These are phyloP conservation scores for Astrocystis sublimbata DNA, from an alignment of 495 filamentous ascomycete species.

Conservation along the genomic window DNA sequence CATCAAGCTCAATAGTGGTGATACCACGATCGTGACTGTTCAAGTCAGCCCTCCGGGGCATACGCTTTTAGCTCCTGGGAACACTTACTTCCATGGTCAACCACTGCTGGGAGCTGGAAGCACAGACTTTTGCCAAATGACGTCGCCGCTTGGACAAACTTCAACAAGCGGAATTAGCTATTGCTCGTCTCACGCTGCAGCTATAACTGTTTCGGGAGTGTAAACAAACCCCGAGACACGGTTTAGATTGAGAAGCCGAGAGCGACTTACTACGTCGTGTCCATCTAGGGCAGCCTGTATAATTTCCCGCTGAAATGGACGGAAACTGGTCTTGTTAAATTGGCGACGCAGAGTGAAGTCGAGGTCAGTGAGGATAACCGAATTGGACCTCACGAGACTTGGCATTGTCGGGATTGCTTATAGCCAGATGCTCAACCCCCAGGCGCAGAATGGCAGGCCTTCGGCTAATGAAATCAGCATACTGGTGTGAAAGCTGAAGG, in stretches of 20 bases:
- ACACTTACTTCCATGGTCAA: slow-evolving; percentile 75
- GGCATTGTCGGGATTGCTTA: slow-evolving; percentile 36
- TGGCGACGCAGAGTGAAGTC: slow-evolving; percentile 83
- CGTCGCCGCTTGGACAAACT: slow-evolving; percentile 91
- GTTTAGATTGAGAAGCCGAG: background rate
- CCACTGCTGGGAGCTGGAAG: slow-evolving; percentile 88
- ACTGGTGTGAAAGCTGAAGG: too few relatives aligned
- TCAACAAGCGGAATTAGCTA: background rate
- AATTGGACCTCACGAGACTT: slow-evolving; percentile 43
- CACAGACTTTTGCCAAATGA: slow-evolving; percentile 95
- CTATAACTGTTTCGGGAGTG: background rate
- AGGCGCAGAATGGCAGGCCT: too few relatives aligned
- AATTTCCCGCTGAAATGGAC: slow-evolving; percentile 85
- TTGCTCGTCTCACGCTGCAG: background rate
- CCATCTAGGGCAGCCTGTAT: slow-evolving; percentile 77
- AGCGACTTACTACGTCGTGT: slow-evolving; percentile 63
- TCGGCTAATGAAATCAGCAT: too few relatives aligned
- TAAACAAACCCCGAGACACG: background rate
- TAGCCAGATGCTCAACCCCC: too few relatives aligned
- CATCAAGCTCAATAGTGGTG: slow-evolving; percentile 89
- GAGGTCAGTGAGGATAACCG: slow-evolving; percentile 59
- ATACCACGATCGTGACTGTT: slow-evolving; percentile 85
- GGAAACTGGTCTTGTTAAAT: slow-evolving; percentile 68
- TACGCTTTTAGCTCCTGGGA: background rate
- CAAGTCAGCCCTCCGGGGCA: slow-evolving; percentile 1